Percentiles rank a stretch among this genome's conserved stretches.
Conservation (phyloP, 2,329 filamentous ascomycete species). For the Pyrenochaeta sp. region DNA sequence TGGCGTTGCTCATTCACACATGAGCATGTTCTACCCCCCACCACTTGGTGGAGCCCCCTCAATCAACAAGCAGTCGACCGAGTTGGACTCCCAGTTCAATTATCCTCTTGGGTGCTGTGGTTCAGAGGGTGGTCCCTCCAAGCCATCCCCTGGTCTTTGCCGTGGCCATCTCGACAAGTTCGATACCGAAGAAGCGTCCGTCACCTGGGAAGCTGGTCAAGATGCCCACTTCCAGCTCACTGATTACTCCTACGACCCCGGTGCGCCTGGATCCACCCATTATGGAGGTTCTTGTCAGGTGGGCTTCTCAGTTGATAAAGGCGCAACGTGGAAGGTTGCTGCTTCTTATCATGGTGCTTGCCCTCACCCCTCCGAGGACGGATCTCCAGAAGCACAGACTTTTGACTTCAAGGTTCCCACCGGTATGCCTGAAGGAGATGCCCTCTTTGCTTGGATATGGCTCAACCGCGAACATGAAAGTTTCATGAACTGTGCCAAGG, state of each 20-base stretch:
- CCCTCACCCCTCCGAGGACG: conserved; percentile 51
- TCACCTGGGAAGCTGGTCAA: conserved; percentile 54
- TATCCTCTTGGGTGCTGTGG: conserved; percentile 59
- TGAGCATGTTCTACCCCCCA: conserved; percentile 55
- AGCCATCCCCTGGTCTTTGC: conserved; percentile 49
- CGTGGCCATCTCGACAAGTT: conserved; percentile 56
- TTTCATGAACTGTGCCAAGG: conserved; percentile 56
- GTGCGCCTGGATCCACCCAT: conserved; percentile 51
- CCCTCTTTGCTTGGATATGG: conserved; percentile 59
- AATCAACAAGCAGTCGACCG: conserved; percentile 44
- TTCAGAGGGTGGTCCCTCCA: conserved; percentile 34
- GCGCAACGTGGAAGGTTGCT: conserved; percentile 56
- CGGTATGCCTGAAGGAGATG: conserved; percentile 53
- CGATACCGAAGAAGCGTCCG: conserved; percentile 53
- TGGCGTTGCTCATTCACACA: conserved; percentile 47
- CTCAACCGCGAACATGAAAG: conserved; percentile 58
- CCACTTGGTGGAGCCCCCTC: conserved; percentile 57
- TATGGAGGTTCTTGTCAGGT: conserved; percentile 59
- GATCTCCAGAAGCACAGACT: conserved; percentile 51
- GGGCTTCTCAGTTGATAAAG: conserved; percentile 55
- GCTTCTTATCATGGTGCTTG: conserved; percentile 59
- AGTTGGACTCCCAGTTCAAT: conserved; percentile 44
- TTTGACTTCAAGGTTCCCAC: conserved; percentile 57
- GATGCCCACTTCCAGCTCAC: conserved; percentile 51
- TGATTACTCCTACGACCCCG: conserved; percentile 45